Conservation (phyloP, 306 rosid genomes). For the Dryas drummondii region DNA sequence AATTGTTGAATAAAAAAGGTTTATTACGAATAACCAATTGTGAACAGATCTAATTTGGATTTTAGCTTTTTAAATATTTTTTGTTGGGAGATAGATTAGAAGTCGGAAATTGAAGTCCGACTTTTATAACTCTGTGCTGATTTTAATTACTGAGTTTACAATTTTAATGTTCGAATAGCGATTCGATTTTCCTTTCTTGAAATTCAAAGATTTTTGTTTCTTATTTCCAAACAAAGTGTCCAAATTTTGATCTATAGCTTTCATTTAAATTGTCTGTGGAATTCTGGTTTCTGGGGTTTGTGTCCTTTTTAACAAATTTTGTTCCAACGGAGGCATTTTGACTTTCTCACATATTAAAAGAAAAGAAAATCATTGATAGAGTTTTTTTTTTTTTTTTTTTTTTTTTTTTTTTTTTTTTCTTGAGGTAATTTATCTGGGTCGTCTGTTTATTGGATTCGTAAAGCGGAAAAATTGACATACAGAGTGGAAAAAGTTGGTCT, state of each 20-base stretch:
- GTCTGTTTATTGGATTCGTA: slow-evolving; percentile 41
- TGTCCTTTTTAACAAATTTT: slow-evolving; percentile 16
- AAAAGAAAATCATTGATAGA: background rate
- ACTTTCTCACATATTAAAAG: slow-evolving; percentile 3
- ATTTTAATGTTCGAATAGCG: background rate
- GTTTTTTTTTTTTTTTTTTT: background rate
- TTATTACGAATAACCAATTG: slow-evolving; percentile 14
- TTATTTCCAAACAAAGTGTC: background rate
- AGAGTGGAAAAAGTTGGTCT: background rate
- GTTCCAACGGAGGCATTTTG: slow-evolving; percentile 20
- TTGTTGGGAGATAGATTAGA: background rate
- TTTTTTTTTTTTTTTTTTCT: background rate
- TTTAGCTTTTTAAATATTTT: background rate
- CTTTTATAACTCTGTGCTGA: background rate
- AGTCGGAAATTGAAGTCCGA: background rate
- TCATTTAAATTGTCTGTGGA: slow-evolving; percentile 22
- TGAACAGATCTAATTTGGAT: slow-evolving; percentile 33
- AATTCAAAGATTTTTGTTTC: slow-evolving; percentile 16
- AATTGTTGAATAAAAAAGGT: background rate
- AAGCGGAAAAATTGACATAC: slow-evolving; percentile 20
- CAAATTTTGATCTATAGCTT: background rate
- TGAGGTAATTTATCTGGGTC: slow-evolving; percentile 25
- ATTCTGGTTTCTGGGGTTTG: slow-evolving; percentile 36
- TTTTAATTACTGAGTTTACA: slow-evolving; percentile 4
- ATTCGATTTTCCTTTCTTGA: background rate